Base-by-base conservation (phyloP, 768 basidiomycete genomes). In the Pulveroboletus sp. region DNA sequence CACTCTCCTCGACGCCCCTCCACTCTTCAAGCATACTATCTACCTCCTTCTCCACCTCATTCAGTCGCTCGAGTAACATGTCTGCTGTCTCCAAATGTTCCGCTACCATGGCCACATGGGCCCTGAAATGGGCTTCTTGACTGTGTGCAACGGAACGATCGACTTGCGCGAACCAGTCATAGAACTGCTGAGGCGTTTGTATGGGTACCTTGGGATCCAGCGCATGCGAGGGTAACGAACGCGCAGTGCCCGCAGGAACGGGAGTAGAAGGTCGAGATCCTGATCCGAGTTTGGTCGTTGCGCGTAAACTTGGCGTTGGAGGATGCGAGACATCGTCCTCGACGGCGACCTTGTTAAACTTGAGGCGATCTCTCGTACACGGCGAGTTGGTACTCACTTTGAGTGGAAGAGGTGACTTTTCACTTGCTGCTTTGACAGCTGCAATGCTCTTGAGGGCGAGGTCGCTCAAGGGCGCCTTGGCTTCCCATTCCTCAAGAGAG, bases 91-190 rank as follows among this genome's bases (percentile, higher is more conserved):
- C 78, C 24, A 95, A 70, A 63, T 97, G 87, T 29, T 80, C 80
- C 4, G 81, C 75, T 13, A 98, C 80, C 52, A 80, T 81, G 11
- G 81, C 81, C 17, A 94, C 79, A 66, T 97, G 90, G 1, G 84
- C 82, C 21, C 91, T 79, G 65, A 97, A 97, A 63, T 94, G 87
- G 6, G 91, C 83, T 61, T 97, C 95, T 61, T 98, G 95, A 50
- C 89, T 89, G 60, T 93, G 92, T 8, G 93, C 87, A 32, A 97
- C 90, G 3, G 88, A 87, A 14, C 87, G 78, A 55, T 97, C 94
- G 45, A 99, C 84, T 34, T 88, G 76, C 4, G 90, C 77, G 66
- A 94, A 95, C 87, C 94, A 97, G 70, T 98, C 95, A 63, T 94
- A 92, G 69, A 99, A 95, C 57, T 97, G 93, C 59, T 98, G 92